These are phyloP conservation scores for Fusarium cyanostomum DNA, from an alignment of 2,329 filamentous ascomycete species.

Conservation along the genomic window DNA sequence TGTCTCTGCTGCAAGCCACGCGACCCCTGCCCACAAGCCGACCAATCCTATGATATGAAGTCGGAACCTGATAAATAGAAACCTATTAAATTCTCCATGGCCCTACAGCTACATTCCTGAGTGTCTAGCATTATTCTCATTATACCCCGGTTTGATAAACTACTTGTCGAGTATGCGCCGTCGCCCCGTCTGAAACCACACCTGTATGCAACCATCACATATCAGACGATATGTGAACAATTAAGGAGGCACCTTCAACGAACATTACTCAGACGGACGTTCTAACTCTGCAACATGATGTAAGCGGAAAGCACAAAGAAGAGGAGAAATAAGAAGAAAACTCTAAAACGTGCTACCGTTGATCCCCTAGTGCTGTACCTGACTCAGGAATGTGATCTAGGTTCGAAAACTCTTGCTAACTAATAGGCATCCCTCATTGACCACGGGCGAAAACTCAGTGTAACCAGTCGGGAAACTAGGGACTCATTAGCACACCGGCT, in stretches of 20 bases:
- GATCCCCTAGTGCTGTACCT: conserved; percentile 1
- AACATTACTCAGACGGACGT: too few relatives aligned
- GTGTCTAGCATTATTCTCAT: conserved; percentile 21
- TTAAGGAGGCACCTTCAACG: background rate
- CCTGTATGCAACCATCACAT: conserved; percentile 19
- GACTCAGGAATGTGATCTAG: conserved; percentile 31
- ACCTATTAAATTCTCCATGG: conserved; percentile 10
- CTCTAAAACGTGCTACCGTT: conserved; percentile 3
- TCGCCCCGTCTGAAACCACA: conserved; percentile 5
- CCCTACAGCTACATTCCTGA: conserved; percentile 24
- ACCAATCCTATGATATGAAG: conserved; percentile 11
- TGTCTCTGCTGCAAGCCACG: conserved; percentile 30
- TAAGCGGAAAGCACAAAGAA: conserved; percentile 1
- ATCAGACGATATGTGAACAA: conserved; percentile 13
- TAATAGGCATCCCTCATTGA: background rate
- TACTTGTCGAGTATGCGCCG: conserved; percentile 1
- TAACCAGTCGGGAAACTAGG: background rate
- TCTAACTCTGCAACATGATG: background rate
- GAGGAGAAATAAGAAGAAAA: conserved; percentile 5
- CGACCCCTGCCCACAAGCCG: conserved; percentile 22
- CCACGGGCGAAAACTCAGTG: conserved; percentile 9
- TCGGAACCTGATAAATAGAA: background rate
- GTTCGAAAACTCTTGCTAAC: background rate
- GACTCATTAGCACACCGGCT: background rate
- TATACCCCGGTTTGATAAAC: background rate